Base-by-base conservation (phyloP, 75 land plant species). In the Selaginella tamariscina region DNA sequence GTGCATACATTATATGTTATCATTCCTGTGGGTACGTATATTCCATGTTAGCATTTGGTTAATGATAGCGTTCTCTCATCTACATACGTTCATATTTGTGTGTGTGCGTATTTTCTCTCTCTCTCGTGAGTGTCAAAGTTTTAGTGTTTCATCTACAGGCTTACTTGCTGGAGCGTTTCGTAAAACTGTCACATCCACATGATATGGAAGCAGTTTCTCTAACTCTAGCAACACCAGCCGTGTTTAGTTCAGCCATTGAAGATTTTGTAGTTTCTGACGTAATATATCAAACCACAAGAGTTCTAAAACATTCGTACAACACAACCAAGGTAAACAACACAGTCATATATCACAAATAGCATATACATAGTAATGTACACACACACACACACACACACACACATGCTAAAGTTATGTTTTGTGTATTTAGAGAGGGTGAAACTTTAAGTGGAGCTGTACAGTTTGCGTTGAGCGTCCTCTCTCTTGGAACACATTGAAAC, bases 131-230 rank as follows among this genome's bases (percentile, higher is more conserved):
- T 15, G 5, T 39, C 15, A 5, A 39, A 15, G 11, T 39, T 5
- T 15, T 39, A 39, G 15, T 39, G 49, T 39, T 39, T 5, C 49
- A 15, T 39, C 57, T 66, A 65, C 81, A 80, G 82, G 81, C 80
- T 31, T 65, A 73, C 60, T 49, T 80, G 33, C 59, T 80, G 26
- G 82, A 78, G 28, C 71, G 81, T 62, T 77, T 72, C 31, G 71
- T 76, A 18, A 31, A 78, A 31, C 31, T 70, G 60, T 24, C 55
- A 55, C 63, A 70, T 27, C 73, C 82, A 78, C 54, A 66, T 66
- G 82, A 80, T 32, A 32, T 78, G 24, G 82, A 80, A 67, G 33
- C 82, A 24, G 63, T 77, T 5, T 65, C 75, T 28, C 69, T 77
- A 8, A 60, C 31, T 27, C 65, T 80, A 30, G 80, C 80, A 29